Conservation (phyloP, 202 grass and related monocot species). For the Schoenoplectus triqueter region DNA sequence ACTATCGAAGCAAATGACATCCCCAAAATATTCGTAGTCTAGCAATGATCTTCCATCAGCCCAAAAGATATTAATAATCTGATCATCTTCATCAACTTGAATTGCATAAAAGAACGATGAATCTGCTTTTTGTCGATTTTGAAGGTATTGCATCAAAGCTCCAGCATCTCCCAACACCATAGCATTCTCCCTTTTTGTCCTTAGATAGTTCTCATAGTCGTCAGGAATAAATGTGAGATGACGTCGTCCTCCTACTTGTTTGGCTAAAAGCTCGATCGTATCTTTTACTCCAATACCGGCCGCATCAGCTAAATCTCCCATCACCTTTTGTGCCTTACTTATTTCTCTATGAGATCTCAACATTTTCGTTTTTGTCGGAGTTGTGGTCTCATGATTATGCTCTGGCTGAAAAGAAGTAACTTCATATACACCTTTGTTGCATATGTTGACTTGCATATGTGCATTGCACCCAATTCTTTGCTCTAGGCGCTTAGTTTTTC, state of each 20-base stretch:
- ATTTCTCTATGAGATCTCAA: constrained; percentile 63
- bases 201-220: constrained; percentile 69
- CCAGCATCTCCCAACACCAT: constrained; percentile 56
- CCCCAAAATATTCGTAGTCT: too few relatives aligned
- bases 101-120: constrained; percentile 11
- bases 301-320: constrained; percentile 1
- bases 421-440: constrained; percentile 57
- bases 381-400: constrained; percentile 68
- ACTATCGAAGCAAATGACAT: constrained; percentile 69
- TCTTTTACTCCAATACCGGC: constrained; percentile 52
- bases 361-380: constrained; percentile 61
- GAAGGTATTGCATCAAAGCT: constrained; percentile 63
- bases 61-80: too few relatives aligned
- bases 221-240: constrained; percentile 58
- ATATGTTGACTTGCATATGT: constrained; percentile 3
- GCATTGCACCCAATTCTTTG: constrained; percentile 64
- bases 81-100: too few relatives aligned
- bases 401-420: constrained; percentile 55
- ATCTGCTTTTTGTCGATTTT: constrained; percentile 59
- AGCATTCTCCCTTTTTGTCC: constrained; percentile 42
- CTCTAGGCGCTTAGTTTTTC: constrained; percentile 59
- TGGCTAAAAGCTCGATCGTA: constrained; percentile 20
- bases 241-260: constrained; percentile 40
- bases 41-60: too few relatives aligned
- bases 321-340: constrained; percentile 49